Evolutionary conservation across 75 land plant species (phyloP), one percentile per base, ranked within the genome.

Genomic region (Pinus taeda): DNA sequence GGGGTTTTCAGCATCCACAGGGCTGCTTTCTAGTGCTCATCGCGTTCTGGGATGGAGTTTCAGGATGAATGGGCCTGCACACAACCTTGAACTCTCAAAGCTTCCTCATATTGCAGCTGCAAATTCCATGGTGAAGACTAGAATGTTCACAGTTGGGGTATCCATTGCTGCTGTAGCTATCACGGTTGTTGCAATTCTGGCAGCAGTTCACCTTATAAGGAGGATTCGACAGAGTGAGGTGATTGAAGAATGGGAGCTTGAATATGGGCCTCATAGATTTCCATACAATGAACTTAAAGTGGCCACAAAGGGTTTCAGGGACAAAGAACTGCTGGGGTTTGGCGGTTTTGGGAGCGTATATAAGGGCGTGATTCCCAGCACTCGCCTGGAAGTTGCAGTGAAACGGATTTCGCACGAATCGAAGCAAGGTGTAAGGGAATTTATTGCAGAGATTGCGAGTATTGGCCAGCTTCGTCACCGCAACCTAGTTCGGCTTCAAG

Each of bases 361-460:
- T 70, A 76, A 57, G 30, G 85, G 85, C 8, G 56, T 82, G 3
- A 24, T 84, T n/a, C 83, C 83, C 15, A 57, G 49, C 18, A 39
- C 80, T 22, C 81, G 80, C 3, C 26, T 59, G 9, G 80, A 58
- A 11, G 81, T 93, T 15, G 95, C 95, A 2, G 88, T 93, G 78
- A 93, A 93, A 73, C 71, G 81, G 39, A 84, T 93, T 72, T 77
- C 85, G 0, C 74, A 71, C n/a, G 85, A 84, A 26, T 81, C 81
- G 17, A 77, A 72, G 11, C 85, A 86, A 24, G 95, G 91, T 3
- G 73, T 77, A 84, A 79, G 83, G 58, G 93, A 87, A 61, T 91
- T 91, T 59, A 2, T 91, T 30, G 86, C 94, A 1, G 96, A 93
- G 77, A 75, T 93, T 17, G 77, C 90, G 30, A 91, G 87, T 70